Percentiles rank a stretch among this genome's conserved stretches.
phyloP scores from a whole-genome alignment of 768 basidiomycete genomes.

The Tulasnella sp. region DNA sequence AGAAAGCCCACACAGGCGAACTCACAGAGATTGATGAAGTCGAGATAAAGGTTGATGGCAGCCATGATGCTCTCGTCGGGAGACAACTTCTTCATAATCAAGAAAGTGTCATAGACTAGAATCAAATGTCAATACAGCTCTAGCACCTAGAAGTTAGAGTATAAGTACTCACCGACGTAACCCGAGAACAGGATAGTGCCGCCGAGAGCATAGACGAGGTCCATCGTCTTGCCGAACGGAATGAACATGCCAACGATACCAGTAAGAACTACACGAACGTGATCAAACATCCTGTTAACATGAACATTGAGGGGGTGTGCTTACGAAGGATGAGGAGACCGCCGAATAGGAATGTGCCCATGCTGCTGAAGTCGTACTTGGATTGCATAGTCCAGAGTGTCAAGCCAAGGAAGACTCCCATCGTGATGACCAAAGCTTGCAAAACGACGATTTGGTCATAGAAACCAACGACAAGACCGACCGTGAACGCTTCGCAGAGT shows the following conservation, averaged over 20 bases:
- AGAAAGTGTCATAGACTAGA: constrained; percentile 75
- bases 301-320: constrained; percentile 33
- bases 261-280: constrained; percentile 56
- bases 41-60: constrained; percentile 89
- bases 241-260: constrained; percentile 81
- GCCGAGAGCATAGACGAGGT: constrained; percentile 73
- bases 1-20: no score
- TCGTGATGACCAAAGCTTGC: constrained; percentile 85
- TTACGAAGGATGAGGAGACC: constrained; percentile 54
- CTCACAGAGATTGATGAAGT: constrained; percentile 61
- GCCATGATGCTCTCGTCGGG: constrained; percentile 94
- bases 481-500: constrained; percentile 79
- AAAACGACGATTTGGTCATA: constrained; percentile 69
- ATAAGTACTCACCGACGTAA: neutral
- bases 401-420: constrained; percentile 88
- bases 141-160: neutral
- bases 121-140: neutral
- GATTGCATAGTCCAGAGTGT: constrained; percentile 94
- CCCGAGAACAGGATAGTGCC: constrained; percentile 40
- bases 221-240: constrained; percentile 77
- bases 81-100: constrained; percentile 81
- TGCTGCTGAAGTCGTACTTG: constrained; percentile 94
- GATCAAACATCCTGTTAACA: neutral
- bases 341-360: constrained; percentile 46
- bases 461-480: constrained; percentile 81